Conservation (phyloP, 148 eudicot genomes). For the Tetragonia tetragonoides region DNA sequence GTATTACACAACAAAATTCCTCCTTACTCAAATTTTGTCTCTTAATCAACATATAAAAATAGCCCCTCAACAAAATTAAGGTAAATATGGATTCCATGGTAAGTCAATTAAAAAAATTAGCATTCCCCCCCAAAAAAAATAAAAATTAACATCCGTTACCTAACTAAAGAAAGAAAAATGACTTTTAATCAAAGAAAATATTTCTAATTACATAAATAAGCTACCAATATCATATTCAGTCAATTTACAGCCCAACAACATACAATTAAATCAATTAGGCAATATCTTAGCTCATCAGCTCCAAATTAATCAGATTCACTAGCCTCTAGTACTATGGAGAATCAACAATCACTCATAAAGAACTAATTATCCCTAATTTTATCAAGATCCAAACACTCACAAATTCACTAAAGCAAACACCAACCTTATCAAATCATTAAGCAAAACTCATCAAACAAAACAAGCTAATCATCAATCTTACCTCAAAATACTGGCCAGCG, state of each 20-base stretch:
- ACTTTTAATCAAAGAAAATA: not conserved
- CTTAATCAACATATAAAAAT: not conserved
- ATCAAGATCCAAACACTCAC: not conserved
- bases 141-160: not conserved
- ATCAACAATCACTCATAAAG: not conserved
- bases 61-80: not conserved
- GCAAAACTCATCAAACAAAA: not conserved
- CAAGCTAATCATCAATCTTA: slow-evolving; percentile 27
- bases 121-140: not conserved
- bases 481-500: slow-evolving; percentile 13
- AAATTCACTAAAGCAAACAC: not conserved
- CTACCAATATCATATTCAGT: not conserved
- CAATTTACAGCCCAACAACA: not conserved
- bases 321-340: not conserved
- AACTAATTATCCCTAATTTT: not conserved
- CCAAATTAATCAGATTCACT: not conserved
- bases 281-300: not conserved
- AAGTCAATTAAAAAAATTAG: not conserved
- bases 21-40: not conserved
- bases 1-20: not conserved
- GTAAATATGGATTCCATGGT: too few species aligned
- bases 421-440: too few species aligned
- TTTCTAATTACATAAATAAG: not conserved
- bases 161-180: not conserved
- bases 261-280: not conserved